Evolutionary conservation across 2,329 filamentous ascomycete genomes (phyloP).

Genomic region (Ophiocordyceps australis): DNA sequence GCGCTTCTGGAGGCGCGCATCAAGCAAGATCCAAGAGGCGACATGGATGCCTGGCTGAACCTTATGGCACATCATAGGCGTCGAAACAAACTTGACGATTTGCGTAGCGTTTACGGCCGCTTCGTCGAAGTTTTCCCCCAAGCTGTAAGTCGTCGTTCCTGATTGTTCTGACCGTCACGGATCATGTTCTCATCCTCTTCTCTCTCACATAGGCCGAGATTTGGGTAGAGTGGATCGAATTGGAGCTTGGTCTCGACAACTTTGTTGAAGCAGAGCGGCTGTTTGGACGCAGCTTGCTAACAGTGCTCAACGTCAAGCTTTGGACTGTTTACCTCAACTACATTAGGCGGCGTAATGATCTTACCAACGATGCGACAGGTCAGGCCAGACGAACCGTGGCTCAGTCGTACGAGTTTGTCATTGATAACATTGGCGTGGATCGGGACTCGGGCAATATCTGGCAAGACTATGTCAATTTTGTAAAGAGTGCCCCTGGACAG

Average conservation of each 20-base stretch:
- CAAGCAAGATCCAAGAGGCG: slow-evolving; percentile 79
- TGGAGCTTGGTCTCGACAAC: slow-evolving; percentile 80
- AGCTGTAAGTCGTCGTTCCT: slow-evolving; percentile 46
- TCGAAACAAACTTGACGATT: slow-evolving; percentile 66
- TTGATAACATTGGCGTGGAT: slow-evolving; percentile 79
- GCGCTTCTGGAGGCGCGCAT: slow-evolving; percentile 79
- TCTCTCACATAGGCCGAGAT: slow-evolving; percentile 56
- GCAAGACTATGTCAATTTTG: slow-evolving; percentile 88
- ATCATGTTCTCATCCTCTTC: too few relatives aligned
- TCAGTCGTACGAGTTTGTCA: slow-evolving; percentile 81
- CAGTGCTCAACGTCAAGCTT: slow-evolving; percentile 65
- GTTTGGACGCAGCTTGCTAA: slow-evolving; percentile 63
- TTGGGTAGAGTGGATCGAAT: slow-evolving; percentile 75
- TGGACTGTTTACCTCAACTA: slow-evolving; percentile 95
- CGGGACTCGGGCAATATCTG: slow-evolving; percentile 79
- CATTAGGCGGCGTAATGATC: slow-evolving; percentile 75
- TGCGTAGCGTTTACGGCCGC: slow-evolving; percentile 63
- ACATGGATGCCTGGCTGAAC: slow-evolving; percentile 78
- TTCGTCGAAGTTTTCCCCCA: slow-evolving; percentile 82
- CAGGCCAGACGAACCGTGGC: slow-evolving; percentile 63
- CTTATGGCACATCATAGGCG: slow-evolving; percentile 73
- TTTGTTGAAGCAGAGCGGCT: slow-evolving; percentile 65
- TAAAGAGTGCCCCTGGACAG: slow-evolving; percentile 72
- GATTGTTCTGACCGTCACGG: too few relatives aligned
- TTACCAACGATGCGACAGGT: slow-evolving; percentile 59